These are phyloP conservation scores for Aspergillus udagawae DNA, from an alignment of 2,329 filamentous ascomycete species.

Conservation along the genomic window DNA sequence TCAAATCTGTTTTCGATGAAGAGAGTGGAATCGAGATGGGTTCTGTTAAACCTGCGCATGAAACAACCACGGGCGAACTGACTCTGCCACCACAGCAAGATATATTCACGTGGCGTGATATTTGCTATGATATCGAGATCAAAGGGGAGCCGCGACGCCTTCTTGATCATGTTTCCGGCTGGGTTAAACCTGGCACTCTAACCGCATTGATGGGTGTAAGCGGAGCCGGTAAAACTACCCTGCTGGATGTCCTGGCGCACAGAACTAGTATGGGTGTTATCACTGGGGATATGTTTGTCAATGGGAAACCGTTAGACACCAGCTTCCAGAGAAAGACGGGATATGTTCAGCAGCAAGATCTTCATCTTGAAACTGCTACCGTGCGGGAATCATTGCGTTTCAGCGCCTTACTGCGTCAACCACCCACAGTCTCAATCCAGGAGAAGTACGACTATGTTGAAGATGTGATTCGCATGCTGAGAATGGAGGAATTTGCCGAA, in stretches of 20 bases:
- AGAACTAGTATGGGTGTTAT: slow-evolving; percentile 84
- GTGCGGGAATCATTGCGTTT: slow-evolving; percentile 85
- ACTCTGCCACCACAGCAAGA: slow-evolving; percentile 59
- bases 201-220: slow-evolving; percentile 88
- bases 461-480: slow-evolving; percentile 78
- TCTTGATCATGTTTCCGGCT: slow-evolving; percentile 79
- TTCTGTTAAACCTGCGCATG: not conserved
- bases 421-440: slow-evolving; percentile 59
- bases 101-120: slow-evolving; percentile 76
- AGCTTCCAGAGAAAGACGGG: slow-evolving; percentile 33
- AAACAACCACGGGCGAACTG: slow-evolving; percentile 14
- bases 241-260: slow-evolving; percentile 79
- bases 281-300: slow-evolving; percentile 76
- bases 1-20: slow-evolving; percentile 1
- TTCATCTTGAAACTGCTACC: slow-evolving; percentile 78
- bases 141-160: slow-evolving; percentile 69
- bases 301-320: slow-evolving; percentile 63
- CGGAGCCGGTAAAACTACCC: slow-evolving; percentile 84
- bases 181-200: slow-evolving; percentile 86
- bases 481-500: slow-evolving; percentile 85
- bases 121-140: slow-evolving; percentile 74
- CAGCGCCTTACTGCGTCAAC: slow-evolving; percentile 78
- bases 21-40: slow-evolving; percentile 21
- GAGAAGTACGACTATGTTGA: slow-evolving; percentile 85
- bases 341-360: slow-evolving; percentile 78